Base-by-base conservation (phyloP, 768 basidiomycete genomes). In the Termitomyces sp. region DNA sequence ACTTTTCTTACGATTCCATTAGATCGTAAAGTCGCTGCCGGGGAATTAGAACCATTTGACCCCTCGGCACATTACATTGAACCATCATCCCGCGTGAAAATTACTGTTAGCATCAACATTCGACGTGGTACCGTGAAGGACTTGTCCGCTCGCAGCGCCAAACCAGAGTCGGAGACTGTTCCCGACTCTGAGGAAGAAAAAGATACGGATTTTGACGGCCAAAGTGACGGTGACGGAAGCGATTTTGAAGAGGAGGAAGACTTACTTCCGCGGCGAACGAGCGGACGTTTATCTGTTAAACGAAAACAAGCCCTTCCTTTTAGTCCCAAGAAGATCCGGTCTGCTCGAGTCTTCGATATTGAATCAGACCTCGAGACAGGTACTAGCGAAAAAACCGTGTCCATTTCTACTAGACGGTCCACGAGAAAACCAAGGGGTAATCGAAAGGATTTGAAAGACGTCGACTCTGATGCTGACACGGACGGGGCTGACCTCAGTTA, bases 251-350 rank as follows among this genome's bases (percentile, higher is more conserved):
- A 67, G 20, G 42, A 59, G 6, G 57, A 64, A 31, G 61, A 64
- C 30, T 60, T 50, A 37, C 61, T 60, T 27, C 57, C 55, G 30
- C 63, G 58, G n/a, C 58, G 67, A 64, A 34, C 72, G 61, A 49
- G 65, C 58, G 33, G 61, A 62, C 58, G 67, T 58, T 34, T 64
- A 61, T n/a, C 61, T n/a, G 57, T 64, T 63, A 66, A 58, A 45
- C 60, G 55, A 22, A 67, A 59, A 41, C 60, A 65, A 70, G 66
- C 68, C 39, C 78, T 88, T 37, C 87, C 87, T 7, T 89, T 86
- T 70, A 89, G 87, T 65, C 87, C 89, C 0, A 80, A 70, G 67
- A 90, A 86, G 70, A 80, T 81, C 39, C 79, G 85, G 9, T 69
- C 75, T 34, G 70, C 68, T 44, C 70, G 66, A 54, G 65, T 76